phyloP scores from a whole-genome alignment of 768 basidiomycete genomes.

The Russula earlei region DNA sequence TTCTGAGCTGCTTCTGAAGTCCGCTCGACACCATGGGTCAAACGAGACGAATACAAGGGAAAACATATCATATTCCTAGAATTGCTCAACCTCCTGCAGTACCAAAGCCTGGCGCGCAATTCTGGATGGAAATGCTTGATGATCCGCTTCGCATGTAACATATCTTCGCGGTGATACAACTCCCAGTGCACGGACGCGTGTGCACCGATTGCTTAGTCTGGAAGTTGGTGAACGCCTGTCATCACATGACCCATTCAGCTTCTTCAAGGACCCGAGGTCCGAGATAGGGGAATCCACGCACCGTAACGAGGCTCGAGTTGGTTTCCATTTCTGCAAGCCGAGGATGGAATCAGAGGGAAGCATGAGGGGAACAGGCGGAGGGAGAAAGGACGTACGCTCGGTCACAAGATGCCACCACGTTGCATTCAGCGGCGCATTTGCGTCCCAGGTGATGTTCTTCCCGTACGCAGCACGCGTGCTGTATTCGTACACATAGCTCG shows the following conservation, averaged over 20 bases:
- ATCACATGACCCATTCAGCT: too few species aligned
- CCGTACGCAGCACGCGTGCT: constrained; percentile 63
- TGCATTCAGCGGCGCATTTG: constrained; percentile 61
- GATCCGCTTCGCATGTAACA: constrained; percentile 75
- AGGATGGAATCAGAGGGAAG: background rate
- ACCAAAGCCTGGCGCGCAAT: constrained; percentile 54
- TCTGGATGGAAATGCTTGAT: constrained; percentile 47
- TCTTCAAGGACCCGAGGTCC: background rate
- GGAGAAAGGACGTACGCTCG: constrained; percentile 39
- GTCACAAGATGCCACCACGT: constrained; percentile 81
- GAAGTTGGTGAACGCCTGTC: constrained; percentile 55
- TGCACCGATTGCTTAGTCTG: constrained; percentile 62
- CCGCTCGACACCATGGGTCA: too few species aligned
- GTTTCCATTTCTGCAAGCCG: constrained; percentile 47
- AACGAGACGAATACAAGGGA: too few species aligned
- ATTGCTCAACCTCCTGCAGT: constrained; percentile 42
- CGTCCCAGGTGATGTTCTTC: constrained; percentile 45
- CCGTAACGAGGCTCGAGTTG: constrained; percentile 47
- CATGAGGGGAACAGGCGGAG: background rate
- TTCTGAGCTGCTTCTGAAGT: too few species aligned
- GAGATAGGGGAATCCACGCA: constrained; percentile 22
- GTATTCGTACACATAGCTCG: constrained; percentile 56
- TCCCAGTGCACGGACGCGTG: constrained; percentile 42
- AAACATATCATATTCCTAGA: too few species aligned
- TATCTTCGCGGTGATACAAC: constrained; percentile 57